These are phyloP conservation scores for Hypomyces rosellus DNA, from an alignment of 2,329 filamentous ascomycete genomes.

Conservation along the genomic window DNA sequence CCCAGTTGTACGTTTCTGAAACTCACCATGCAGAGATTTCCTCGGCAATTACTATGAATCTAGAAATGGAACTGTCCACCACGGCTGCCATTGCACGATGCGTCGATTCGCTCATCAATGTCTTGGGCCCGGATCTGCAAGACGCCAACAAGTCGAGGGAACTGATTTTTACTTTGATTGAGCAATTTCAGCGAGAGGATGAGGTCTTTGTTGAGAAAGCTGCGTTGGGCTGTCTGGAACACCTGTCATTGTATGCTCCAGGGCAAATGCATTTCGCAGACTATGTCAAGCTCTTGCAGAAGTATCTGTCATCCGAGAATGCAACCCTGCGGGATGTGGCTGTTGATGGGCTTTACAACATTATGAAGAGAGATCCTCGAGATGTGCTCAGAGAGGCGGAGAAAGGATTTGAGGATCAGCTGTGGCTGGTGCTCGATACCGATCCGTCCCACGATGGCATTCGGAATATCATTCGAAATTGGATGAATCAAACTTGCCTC, in stretches of 20 bases:
- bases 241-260: constrained; percentile 86
- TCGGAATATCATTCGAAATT: constrained; percentile 83
- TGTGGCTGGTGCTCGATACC: constrained; percentile 84
- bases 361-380: constrained; percentile 88
- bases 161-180: constrained; percentile 79
- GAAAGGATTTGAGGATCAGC: constrained; percentile 75
- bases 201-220: constrained; percentile 66
- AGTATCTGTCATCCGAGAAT: constrained; percentile 64
- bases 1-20: constrained; percentile 86
- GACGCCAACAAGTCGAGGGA: constrained; percentile 89
- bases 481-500: constrained; percentile 85
- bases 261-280: constrained; percentile 75
- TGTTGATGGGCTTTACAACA: constrained; percentile 81
- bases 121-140: constrained; percentile 89
- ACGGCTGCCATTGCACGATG: constrained; percentile 78
- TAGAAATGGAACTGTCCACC: constrained; percentile 79
- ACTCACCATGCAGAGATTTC: constrained; percentile 81
- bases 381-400: constrained; percentile 74
- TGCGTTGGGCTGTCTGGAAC: constrained; percentile 77
- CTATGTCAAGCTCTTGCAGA: constrained; percentile 79
- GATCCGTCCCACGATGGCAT: constrained; percentile 70
- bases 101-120: constrained; percentile 93
- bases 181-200: constrained; percentile 72
- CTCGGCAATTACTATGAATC: constrained; percentile 77
- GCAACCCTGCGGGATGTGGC: constrained; percentile 69